Percentiles rank a stretch among this genome's conserved stretches.
Evolutionary conservation across 1,139 yeast species (phyloP).

Genomic region (Debaryomyces fabryi): DNA sequence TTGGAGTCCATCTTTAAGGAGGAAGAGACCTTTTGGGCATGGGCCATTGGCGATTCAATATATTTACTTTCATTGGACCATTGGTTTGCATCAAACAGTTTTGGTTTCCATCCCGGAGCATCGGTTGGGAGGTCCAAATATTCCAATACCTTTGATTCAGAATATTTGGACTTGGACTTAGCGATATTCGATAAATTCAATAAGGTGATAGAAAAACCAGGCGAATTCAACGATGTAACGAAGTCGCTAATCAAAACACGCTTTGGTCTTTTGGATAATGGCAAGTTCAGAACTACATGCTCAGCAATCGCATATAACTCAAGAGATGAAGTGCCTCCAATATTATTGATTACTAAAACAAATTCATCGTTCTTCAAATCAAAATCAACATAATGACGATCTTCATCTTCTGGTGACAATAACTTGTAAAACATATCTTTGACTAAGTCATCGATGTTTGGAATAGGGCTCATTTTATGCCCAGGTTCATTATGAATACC

Average conservation of each 20-base stretch:
- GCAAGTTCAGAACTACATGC: slow-evolving; percentile 46
- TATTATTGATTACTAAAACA: slow-evolving; percentile 70
- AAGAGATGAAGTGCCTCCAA: slow-evolving; percentile 84
- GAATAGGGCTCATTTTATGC: slow-evolving; percentile 69
- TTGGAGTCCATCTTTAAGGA: slow-evolving; percentile 45
- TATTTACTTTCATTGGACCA: slow-evolving; percentile 28
- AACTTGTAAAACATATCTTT: slow-evolving; percentile 56
- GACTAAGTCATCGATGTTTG: slow-evolving; percentile 60
- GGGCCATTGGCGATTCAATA: slow-evolving; percentile 37
- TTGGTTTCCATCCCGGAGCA: slow-evolving; percentile 82
- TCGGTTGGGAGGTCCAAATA: slow-evolving; percentile 69
- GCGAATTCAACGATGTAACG: slow-evolving; percentile 85
- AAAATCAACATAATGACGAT: slow-evolving; percentile 73
- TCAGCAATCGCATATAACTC: slow-evolving; percentile 71
- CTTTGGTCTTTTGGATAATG: slow-evolving; percentile 55
- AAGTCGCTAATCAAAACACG: slow-evolving; percentile 73
- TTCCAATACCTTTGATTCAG: slow-evolving; percentile 36
- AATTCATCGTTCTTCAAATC: slow-evolving; percentile 59
- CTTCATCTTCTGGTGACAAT: slow-evolving; percentile 56
- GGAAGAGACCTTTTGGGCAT: slow-evolving; percentile 28
- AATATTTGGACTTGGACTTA: slow-evolving; percentile 36
- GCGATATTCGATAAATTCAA: slow-evolving; percentile 57
- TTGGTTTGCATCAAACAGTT: slow-evolving; percentile 23
- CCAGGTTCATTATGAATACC: slow-evolving; percentile 98
- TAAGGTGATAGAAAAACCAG: slow-evolving; percentile 85